Base-by-base conservation (phyloP, 2,329 filamentous ascomycete genomes). In the Fusarium compactum region DNA sequence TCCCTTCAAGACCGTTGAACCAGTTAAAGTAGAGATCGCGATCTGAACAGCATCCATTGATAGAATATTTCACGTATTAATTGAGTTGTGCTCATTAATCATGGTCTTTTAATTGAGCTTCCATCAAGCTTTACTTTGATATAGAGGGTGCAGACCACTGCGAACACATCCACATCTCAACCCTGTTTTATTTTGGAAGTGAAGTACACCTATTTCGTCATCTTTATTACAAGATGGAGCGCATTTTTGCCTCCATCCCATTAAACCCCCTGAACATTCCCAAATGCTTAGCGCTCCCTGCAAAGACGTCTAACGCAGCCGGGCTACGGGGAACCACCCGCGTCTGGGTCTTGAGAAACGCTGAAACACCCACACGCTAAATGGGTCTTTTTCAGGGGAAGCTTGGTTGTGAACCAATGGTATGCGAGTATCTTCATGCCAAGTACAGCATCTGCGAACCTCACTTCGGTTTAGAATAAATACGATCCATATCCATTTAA, bases 261-360 rank as follows among this genome's bases (percentile, higher is more conserved):
- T 70, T 71, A 71, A 70, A 70, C 43, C 63, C 67, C 68, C 64
- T 70, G 67, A 46, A 59, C 55, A 52, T 41, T 52, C 32, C 58
- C 41, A 43, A 45, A 60, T 65, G 54, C 60, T 65, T 69, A 71
- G 67, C 52, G 64, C 46, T 70, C 62, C 57, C 57, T 63, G 47
- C 43, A 70, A 45, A 45, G 48, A 22, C 40, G 53, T 70, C 68
- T 69, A 69, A 71, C 51, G 48, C 64, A 57, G 32, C 64, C 68
- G 68, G 34, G 34, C 34, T 38, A 38, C 34, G 34, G 64, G 68
- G 64, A 71, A 56, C 44, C 64, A 43, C 24, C 64, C 68, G 68
- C 56, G 64, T 46, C 64, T 59, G 24, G 50, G 54, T 29, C 55
- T 54, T 48, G 43, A 43, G 24, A 61, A 62, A 65, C 48, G 60